Evolutionary conservation across 1,284 basidiomycete species (phyloP), one percentile per base, ranked within the genome.

Genomic region (Tetrapyrgos nigripes): DNA sequence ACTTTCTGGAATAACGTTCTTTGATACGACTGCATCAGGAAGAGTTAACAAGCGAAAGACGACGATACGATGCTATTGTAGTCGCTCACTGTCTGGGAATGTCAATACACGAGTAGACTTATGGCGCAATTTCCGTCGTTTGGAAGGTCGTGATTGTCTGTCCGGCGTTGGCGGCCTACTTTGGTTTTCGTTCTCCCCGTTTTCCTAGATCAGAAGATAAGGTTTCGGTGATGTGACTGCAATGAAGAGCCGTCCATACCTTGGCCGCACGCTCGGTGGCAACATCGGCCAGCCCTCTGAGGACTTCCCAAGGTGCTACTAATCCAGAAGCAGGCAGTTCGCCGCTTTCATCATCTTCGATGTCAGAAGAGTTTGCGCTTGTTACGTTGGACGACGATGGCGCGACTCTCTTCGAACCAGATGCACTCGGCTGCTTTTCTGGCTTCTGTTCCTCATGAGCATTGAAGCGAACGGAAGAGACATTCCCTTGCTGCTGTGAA

Each of bases 271-370:
- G 81, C 69, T 91, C 85, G 57, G 87, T 86, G 28, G 91, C 91
- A 43, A 92, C 89, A 75, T 92, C 89, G 28, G 91, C 91, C 57
- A 93, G 73, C 50, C 90, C 89, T 62, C 90, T 81, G 53, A 93
- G 77, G 40, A 93, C 92, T 74, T 92, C 90, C 87, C 90, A 91
- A 47, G 91, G 91, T 5, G 92, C 92, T 57, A 92, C 85, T 44
- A 93, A 81, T 47, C 92, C 91, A 14, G 86, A 86, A 43, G 91
- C 89, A 3, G 93, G 91, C 4, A 96, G 76, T 68, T 91, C 93
- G 6, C 87, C 85, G 61, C 85, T 86, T 50, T 88, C 86, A 37
- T 91, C 84, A 44, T 86, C 89, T 54, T 91, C 88, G 33, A 85
- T 71, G 68, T 93, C 92, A 37, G 91, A 90, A 2, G 90, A 92